These are phyloP conservation scores for Hypoxylon sp. DNA, from an alignment of 2,329 filamentous ascomycete species.

Conservation along the genomic window DNA sequence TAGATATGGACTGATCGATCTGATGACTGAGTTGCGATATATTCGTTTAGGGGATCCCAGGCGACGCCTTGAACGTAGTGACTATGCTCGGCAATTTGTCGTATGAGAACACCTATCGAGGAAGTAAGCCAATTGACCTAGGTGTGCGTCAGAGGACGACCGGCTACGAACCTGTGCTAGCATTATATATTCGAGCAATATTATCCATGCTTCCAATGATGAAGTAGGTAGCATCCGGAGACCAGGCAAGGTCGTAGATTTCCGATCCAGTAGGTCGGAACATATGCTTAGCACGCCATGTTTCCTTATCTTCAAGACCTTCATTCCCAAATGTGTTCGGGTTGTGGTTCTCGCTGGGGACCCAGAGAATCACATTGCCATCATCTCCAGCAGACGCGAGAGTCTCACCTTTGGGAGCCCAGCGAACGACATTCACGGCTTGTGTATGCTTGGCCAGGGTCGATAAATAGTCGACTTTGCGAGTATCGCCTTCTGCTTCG, in stretches of 20 bases:
- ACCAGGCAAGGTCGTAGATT: conserved; percentile 99
- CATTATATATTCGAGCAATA: conserved; percentile 96
- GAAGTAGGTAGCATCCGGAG: conserved; percentile 95
- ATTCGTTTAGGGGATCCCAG: conserved; percentile 98
- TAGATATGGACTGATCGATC: conserved; percentile 99
- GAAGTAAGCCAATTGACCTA: conserved; percentile 7
- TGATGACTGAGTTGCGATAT: conserved; percentile 97
- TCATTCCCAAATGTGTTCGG: conserved; percentile 84
- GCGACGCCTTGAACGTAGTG: conserved; percentile 99
- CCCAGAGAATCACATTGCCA: conserved; percentile 96
- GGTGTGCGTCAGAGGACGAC: conserved; percentile 37
- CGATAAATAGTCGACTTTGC: conserved; percentile 91
- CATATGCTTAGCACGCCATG: conserved; percentile 98
- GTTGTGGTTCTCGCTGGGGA: conserved; percentile 82
- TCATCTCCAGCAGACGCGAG: conserved; percentile 97
- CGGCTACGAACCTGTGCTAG: conserved; percentile 73
- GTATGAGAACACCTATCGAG: conserved; percentile 48
- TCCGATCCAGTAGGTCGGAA: conserved; percentile 94
- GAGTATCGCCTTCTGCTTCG: conserved; percentile 85
- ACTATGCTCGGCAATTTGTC: conserved; percentile 53
- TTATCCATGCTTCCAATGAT: conserved; percentile 99
- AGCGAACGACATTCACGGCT: conserved; percentile 97
- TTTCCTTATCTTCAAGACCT: conserved; percentile 91
- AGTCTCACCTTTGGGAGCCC: conserved; percentile 93
- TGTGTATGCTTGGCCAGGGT: conserved; percentile 95